These are phyloP conservation scores for Populus simonii DNA, from an alignment of 345 rosid genomes.

Conservation along the genomic window DNA sequence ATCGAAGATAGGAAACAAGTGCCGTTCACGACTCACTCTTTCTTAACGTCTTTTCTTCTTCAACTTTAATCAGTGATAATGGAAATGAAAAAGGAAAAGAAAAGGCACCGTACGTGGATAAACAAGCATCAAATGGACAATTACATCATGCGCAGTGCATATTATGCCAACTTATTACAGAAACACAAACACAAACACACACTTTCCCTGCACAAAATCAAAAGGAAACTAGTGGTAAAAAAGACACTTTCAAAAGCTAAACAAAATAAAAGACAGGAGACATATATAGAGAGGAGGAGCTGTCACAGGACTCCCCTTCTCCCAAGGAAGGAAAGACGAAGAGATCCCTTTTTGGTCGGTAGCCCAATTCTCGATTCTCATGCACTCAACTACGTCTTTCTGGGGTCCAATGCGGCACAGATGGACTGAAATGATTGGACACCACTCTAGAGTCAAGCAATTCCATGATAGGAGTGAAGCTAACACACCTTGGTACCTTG, in stretches of 20 bases:
- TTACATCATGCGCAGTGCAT: conserved; percentile 23
- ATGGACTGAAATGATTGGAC: conserved; percentile 68
- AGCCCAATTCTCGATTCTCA: not conserved
- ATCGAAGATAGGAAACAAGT: not conserved
- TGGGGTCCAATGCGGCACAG: conserved; percentile 75
- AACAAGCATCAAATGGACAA: conserved; percentile 10
- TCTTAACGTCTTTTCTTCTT: conserved; percentile 12
- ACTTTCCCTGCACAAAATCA: not conserved
- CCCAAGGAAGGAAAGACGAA: not conserved
- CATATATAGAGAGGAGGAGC: conserved; percentile 9
- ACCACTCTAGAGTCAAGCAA: conserved; percentile 74
- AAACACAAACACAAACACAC: conserved; percentile 10
- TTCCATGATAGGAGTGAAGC: conserved; percentile 82
- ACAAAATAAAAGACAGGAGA: not conserved
- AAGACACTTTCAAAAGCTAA: conserved; percentile 24
- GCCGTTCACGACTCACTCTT: not conserved
- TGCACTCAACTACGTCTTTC: conserved; percentile 46
- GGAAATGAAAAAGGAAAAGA: not conserved
- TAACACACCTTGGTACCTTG: conserved; percentile 93
- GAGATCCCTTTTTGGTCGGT: conserved; percentile 12
- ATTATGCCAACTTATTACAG: conserved; percentile 22
- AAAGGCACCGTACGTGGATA: not conserved
- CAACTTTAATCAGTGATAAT: not conserved
- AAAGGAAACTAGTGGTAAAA: not conserved
- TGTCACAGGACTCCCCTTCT: not conserved